phyloP scores from a whole-genome alignment of 1,139 yeast species.

The Suhomyces wounanorum region DNA sequence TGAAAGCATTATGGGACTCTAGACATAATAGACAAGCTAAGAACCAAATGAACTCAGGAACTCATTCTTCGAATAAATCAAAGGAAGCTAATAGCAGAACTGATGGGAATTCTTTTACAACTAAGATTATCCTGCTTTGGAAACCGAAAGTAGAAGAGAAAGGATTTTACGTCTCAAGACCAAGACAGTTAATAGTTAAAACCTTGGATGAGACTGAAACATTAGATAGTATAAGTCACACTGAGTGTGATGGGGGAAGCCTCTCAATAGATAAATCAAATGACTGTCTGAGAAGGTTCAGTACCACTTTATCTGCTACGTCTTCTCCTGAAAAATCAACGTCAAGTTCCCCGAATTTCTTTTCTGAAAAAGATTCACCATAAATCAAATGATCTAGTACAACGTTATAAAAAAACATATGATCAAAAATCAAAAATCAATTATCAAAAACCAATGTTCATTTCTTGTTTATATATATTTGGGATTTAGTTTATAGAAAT shows the following conservation, averaged over 20 bases:
- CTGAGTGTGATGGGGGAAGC: background rate
- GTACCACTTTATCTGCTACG: background rate
- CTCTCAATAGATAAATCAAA: background rate
- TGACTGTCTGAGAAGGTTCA: background rate
- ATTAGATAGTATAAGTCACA: background rate
- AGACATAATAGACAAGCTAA: constrained; percentile 26
- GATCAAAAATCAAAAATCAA: background rate
- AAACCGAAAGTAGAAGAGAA: constrained; percentile 9
- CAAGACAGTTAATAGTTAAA: constrained; percentile 40
- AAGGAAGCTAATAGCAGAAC: background rate
- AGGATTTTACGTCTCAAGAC: constrained; percentile 48
- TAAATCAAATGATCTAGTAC: background rate
- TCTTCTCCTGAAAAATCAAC: background rate
- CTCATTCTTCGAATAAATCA: background rate
- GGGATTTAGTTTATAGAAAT: constrained; percentile 2
- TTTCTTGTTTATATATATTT: background rate
- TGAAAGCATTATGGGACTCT: constrained; percentile 52
- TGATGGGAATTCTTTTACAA: background rate
- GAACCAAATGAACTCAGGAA: background rate
- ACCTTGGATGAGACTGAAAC: constrained; percentile 14
- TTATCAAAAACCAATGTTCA: background rate
- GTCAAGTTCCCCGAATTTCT: background rate
- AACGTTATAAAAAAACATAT: background rate
- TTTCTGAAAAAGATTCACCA: background rate
- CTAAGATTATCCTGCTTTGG: background rate